phyloP scores from a whole-genome alignment of 2,329 filamentous ascomycete species.

The Tolypocladium guangdongense region DNA sequence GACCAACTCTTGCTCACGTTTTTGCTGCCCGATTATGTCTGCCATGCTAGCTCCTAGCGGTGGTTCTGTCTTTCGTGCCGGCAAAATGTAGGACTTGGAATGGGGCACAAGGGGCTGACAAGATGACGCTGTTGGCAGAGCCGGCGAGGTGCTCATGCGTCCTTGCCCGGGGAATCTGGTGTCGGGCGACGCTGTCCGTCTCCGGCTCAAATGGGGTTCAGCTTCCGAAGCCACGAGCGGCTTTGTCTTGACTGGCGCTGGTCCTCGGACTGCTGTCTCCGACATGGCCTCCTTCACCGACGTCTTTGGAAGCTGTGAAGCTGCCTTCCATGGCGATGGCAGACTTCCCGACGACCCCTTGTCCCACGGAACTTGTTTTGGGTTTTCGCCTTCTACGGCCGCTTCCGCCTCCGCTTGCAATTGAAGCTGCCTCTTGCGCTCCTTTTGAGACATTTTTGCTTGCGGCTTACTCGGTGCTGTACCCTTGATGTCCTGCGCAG shows the following conservation, averaged over 20 bases:
- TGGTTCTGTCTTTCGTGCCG: slow-evolving; percentile 49
- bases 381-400: slow-evolving; percentile 21
- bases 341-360: slow-evolving; percentile 25
- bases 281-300: slow-evolving; percentile 38
- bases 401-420: slow-evolving; percentile 41
- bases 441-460: slow-evolving; percentile 76
- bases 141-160: slow-evolving; percentile 24
- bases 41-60: slow-evolving; percentile 64
- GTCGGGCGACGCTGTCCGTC: slow-evolving; percentile 48
- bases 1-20: slow-evolving; percentile 70
- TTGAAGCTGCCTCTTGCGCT: slow-evolving; percentile 75
- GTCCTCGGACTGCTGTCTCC: slow-evolving; percentile 15
- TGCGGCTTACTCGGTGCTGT: slow-evolving; percentile 24
- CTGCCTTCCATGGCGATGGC: slow-evolving; percentile 56
- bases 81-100: slow-evolving; percentile 48
- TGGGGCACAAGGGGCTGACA: slow-evolving; percentile 39
- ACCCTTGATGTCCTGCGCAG: slow-evolving; percentile 36
- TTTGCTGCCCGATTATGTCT: slow-evolving; percentile 82
- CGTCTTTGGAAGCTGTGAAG: slow-evolving; percentile 34
- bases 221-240: slow-evolving; percentile 32
- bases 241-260: slow-evolving; percentile 24
- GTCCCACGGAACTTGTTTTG: slow-evolving; percentile 32
- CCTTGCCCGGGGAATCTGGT: slow-evolving; percentile 51
- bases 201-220: slow-evolving; percentile 24
- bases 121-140: slow-evolving; percentile 14